phyloP scores from a whole-genome alignment of 2,329 filamentous ascomycete species.

The Talaromyces marneffei region DNA sequence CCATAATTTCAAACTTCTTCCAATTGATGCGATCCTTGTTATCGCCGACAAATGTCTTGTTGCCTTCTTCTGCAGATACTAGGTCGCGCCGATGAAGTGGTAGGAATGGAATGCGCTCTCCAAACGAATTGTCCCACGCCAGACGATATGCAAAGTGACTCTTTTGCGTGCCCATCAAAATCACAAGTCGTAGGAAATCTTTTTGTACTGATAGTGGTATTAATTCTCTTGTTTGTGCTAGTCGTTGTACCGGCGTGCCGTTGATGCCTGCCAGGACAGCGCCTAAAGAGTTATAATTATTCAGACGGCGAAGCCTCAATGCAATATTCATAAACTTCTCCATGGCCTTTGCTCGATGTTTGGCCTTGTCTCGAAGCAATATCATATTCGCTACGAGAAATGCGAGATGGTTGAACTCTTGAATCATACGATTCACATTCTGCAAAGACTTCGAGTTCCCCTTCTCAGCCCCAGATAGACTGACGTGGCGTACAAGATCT shows the following conservation, averaged over 20 bases:
- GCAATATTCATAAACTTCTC: constrained; percentile 96
- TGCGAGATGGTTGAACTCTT: constrained; percentile 81
- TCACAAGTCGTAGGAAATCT: constrained; percentile 78
- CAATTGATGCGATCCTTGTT: constrained; percentile 79
- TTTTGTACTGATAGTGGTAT: constrained; percentile 68
- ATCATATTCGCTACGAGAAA: constrained; percentile 79
- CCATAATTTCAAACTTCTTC: constrained; percentile 96
- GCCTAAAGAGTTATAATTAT: constrained; percentile 97
- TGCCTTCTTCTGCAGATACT: constrained; percentile 87
- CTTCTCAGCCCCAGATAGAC: constrained; percentile 52
- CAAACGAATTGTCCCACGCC: constrained; percentile 91
- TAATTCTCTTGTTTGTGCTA: constrained; percentile 71
- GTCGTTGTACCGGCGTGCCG: constrained; percentile 75
- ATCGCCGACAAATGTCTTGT: constrained; percentile 75
- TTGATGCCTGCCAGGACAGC: constrained; percentile 91
- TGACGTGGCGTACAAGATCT: constrained; percentile 88
- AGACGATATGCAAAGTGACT: constrained; percentile 93
- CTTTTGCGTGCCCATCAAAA: constrained; percentile 89
- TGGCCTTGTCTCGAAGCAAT: constrained; percentile 87
- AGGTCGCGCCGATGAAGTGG: constrained; percentile 84
- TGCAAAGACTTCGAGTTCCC: constrained; percentile 64
- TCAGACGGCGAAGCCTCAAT: constrained; percentile 73
- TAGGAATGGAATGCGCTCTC: constrained; percentile 87
- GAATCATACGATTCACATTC: constrained; percentile 91
- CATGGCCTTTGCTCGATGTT: constrained; percentile 82